Percentiles rank a stretch among this genome's conserved stretches.
phyloP scores from a whole-genome alignment of 106 monocot species.

The Vanilla planifolia region DNA sequence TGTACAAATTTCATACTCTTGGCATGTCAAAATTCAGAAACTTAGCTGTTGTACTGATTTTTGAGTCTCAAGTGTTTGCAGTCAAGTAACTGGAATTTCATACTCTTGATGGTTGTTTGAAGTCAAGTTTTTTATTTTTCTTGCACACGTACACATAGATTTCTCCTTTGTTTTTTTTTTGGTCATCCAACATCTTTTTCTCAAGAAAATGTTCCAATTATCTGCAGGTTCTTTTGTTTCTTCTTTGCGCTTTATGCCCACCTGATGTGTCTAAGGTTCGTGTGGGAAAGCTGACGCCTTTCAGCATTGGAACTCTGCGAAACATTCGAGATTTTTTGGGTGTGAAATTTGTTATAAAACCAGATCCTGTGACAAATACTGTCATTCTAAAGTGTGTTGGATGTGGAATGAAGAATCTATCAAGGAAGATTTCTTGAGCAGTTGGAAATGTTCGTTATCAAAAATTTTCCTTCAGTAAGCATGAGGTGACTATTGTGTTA shows the following conservation, averaged over 20 bases:
- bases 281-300: constrained; percentile 67
- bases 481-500: too few species aligned
- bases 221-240: constrained; percentile 73
- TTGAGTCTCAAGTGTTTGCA: too few species aligned
- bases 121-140: too few species aligned
- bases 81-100: too few species aligned
- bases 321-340: constrained; percentile 83
- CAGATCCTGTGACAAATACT: constrained; percentile 61
- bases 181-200: background rate
- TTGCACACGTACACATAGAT: too few species aligned
- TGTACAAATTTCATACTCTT: too few species aligned
- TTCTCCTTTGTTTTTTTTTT: too few species aligned
- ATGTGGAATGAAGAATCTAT: constrained; percentile 71
- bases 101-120: too few species aligned
- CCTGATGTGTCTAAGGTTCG: constrained; percentile 91
- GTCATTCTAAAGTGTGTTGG: constrained; percentile 83
- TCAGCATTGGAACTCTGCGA: constrained; percentile 70
- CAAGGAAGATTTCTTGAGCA: constrained; percentile 50
- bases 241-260: constrained; percentile 85
- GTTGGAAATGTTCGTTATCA: too few species aligned
- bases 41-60: too few species aligned
- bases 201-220: background rate
- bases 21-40: too few species aligned
- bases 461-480: too few species aligned
- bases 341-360: constrained; percentile 74